Evolutionary conservation across 2,329 filamentous ascomycete genomes (phyloP), one percentile per base, ranked within the genome.

Genomic region (Magnaporthales sp.): DNA sequence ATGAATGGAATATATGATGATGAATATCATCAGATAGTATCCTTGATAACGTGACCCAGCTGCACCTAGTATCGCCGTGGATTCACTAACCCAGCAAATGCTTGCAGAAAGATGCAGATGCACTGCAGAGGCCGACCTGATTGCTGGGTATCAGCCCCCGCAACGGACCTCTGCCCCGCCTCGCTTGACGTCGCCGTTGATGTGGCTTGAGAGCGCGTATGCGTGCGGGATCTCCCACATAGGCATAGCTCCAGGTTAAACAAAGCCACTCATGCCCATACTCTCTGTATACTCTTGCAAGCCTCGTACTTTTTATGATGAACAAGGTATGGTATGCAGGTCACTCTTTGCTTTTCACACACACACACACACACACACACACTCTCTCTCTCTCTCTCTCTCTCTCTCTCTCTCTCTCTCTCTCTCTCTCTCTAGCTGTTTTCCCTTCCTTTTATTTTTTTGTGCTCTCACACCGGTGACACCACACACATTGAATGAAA

Each of bases 151-250:
- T 13, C 54, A 10, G 56, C 11, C 56, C 56, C 56, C 24, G 24
- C 27, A 29, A 60, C 27, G 56, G 56, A 27, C 15, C 27, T 60
- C 24, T 60, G 56, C 56, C 56, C 56, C 56, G 56, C 56, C 56
- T 27, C 27, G 56, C 56, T 60, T 60, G 56, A 60, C 26, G 56
- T 60, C 56, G 56, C 56, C 26, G 56, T 60, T 60, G 56, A 60
- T 60, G 56, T 60, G 56, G 56, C 56, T 60, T 51, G 38, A 4
- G 38, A 51, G n/a, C 4, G 38, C 13, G n/a, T 7, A 51, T 6
- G 38, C n/a, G 38, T 15, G 19, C 38, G 38, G 38, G 9, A 51
- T 15, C 38, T 51, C 19, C 38, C 38, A 51, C 38, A 51, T n/a
- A 19, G 38, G 38, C 38, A 51, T 51, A 46, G 38, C 38, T 51